A percentile compares a stretch with the other conserved stretches of the same genome.
Evolutionary conservation across 2,329 filamentous ascomycete genomes (phyloP).

Genomic region (Aspergillus niger): DNA sequence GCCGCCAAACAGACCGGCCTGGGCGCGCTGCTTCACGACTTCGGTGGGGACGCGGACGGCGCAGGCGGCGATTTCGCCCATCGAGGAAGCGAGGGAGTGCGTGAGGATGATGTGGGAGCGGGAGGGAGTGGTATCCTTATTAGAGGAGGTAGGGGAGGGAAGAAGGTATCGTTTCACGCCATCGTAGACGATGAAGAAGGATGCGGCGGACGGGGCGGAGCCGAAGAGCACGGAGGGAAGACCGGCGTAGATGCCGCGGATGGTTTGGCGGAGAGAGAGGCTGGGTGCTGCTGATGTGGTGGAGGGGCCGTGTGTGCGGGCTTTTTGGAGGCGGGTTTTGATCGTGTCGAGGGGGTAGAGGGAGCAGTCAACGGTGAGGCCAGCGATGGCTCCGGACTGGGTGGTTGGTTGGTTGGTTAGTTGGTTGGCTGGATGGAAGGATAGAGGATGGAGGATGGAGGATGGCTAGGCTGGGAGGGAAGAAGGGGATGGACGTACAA

Average conservation of each 20-base stretch:
- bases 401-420: background rate
- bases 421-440: background rate
- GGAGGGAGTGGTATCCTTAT: constrained; percentile 21
- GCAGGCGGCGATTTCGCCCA: constrained; percentile 91
- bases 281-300: constrained; percentile 36
- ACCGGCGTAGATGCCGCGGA: constrained; percentile 89
- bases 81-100: constrained; percentile 82
- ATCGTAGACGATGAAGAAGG: constrained; percentile 98
- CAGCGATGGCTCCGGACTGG: constrained; percentile 83
- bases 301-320: constrained; percentile 65
- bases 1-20: constrained; percentile 79
- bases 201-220: constrained; percentile 87
- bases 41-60: constrained; percentile 91
- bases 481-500: constrained; percentile 29
- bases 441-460: no score
- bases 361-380: constrained; percentile 93
- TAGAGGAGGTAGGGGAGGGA: constrained; percentile 24
- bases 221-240: constrained; percentile 87
- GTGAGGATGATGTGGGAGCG: constrained; percentile 47
- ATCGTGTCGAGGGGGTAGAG: constrained; percentile 98
- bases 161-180: constrained; percentile 63
- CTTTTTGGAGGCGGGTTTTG: constrained; percentile 86
- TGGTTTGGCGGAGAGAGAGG: constrained; percentile 82
- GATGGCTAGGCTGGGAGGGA: no score
- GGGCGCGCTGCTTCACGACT: constrained; percentile 94